A percentile compares a stretch with the other conserved stretches of the same genome.
Evolutionary conservation across 2,329 filamentous ascomycete species (phyloP).

Genomic region (Paracoccidioides brasiliensis): DNA sequence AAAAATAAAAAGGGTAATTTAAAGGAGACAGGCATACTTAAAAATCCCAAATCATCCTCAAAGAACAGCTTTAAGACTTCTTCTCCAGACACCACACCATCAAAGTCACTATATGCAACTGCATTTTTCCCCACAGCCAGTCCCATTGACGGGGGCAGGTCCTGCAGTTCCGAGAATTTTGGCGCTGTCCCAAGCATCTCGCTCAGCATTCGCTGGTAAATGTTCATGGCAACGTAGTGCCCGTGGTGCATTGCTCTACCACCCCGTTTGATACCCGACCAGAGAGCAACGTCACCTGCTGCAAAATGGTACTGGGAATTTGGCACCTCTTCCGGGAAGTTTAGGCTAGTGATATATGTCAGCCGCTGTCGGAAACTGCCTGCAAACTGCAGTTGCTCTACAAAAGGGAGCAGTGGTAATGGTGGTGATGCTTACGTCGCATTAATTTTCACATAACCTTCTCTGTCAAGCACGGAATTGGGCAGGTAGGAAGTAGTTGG

Average conservation of each 20-base stretch:
- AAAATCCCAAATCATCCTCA: conserved; percentile 50
- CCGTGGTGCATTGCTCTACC: conserved; percentile 60
- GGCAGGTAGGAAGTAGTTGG: conserved; percentile 53
- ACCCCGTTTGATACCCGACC: conserved; percentile 64
- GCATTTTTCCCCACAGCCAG: conserved; percentile 56
- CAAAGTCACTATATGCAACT: conserved; percentile 44
- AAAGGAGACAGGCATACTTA: conserved; percentile 17
- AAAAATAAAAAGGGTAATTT: neutral
- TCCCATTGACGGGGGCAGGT: conserved; percentile 51
- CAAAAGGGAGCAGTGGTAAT: neutral
- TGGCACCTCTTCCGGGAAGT: conserved; percentile 39
- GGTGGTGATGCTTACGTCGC: conserved; percentile 30
- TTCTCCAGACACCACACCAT: conserved; percentile 45
- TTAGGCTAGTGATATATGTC: conserved; percentile 29
- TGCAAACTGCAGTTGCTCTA: neutral
- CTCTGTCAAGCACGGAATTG: conserved; percentile 40
- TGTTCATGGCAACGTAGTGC: conserved; percentile 49
- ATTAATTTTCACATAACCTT: conserved; percentile 51
- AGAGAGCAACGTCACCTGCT: conserved; percentile 52
- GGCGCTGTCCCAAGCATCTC: conserved; percentile 24
- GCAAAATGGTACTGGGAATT: conserved; percentile 51
- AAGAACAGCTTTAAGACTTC: conserved; percentile 52
- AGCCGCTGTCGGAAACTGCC: neutral
- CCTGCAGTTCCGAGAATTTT: conserved; percentile 36
- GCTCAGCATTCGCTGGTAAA: conserved; percentile 43